Base-by-base conservation (phyloP, 2,329 filamentous ascomycete genomes). In the Epichloe coenophiala region DNA sequence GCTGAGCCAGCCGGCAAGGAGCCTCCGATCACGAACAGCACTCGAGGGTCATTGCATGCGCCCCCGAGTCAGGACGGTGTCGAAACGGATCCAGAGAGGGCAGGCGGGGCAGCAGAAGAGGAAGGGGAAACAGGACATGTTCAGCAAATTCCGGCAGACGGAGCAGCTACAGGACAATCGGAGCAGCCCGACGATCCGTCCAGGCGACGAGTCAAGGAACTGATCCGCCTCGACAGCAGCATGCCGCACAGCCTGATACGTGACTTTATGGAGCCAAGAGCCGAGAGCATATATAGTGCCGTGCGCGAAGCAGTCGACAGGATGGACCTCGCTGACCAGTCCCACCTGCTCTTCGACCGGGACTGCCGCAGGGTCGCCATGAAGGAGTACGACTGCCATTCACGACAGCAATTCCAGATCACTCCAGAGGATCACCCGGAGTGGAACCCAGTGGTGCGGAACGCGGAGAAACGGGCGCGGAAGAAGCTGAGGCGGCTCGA, bases 181-280 rank as follows among this genome's bases (percentile, higher is more conserved):
- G 27, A 31, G 27, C 13, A 15, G 33, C 12, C 15, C 1, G 17
- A 37, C 9, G 38, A 42, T 23, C 11, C 9, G 15, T 23, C 7
- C 23, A 19, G 21, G 27, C 15, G 33, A n/a, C 35, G 50, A 15
- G 38, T 31, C 40, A 47, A 44, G 36, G 33, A 47, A 21, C 33
- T 53, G 7, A 39, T 42, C 0, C n/a, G 33, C 6, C 12, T 48
- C 15, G 48, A 53, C 19, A 31, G 7, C 9, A n/a, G 43, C 13
- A 40, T 53, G n/a, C 51, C 51, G 3, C 27, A 45, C 13, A 33
- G 47, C 23, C 12, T 53, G 39, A 51, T 53, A n/a, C 11, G 12
- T 8, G 51, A 53, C 13, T 53, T 53, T 35, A 50, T 48, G 48
- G 3, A 33, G 6, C 51, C 51, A 6, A 33, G 23, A 13, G 23